A percentile compares a stretch with the other conserved stretches of the same genome.
Evolutionary conservation across 495 filamentous ascomycete genomes (phyloP).

Genomic region (Neurospora sp.): DNA sequence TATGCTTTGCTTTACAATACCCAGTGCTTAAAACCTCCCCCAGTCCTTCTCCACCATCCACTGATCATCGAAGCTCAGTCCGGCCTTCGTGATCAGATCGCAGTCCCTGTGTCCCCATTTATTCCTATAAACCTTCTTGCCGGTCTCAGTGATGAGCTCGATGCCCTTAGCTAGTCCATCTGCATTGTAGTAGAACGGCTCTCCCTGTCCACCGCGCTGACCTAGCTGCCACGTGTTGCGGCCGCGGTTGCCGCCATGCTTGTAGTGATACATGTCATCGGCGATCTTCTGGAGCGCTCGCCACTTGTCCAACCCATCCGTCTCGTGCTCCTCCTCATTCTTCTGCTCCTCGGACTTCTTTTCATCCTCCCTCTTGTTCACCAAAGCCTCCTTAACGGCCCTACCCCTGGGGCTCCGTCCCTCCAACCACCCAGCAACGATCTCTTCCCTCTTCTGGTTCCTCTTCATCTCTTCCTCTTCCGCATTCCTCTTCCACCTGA

Average conservation of each 20-base stretch:
- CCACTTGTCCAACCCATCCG: background rate
- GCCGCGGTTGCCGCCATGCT: conserved; percentile 26
- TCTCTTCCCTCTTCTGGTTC: background rate
- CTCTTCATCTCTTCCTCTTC: conserved; percentile 15
- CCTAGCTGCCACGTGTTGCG: conserved; percentile 50
- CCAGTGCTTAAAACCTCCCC: background rate
- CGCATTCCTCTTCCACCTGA: conserved; percentile 3
- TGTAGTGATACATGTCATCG: conserved; percentile 28
- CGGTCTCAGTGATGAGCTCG: conserved; percentile 41
- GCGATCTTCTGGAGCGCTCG: conserved; percentile 1
- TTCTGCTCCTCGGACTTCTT: background rate
- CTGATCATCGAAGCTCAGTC: conserved; percentile 37
- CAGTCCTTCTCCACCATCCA: conserved; percentile 41
- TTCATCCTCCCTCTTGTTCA: background rate
- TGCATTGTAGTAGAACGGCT: conserved; percentile 47
- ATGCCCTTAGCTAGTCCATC: conserved; percentile 43
- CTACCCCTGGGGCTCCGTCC: background rate
- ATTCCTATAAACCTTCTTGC: conserved; percentile 36
- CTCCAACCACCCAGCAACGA: background rate
- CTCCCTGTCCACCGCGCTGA: conserved; percentile 47
- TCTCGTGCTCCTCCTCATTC: background rate
- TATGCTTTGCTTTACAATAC: background rate
- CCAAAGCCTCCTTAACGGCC: background rate
- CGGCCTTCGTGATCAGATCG: conserved; percentile 29
- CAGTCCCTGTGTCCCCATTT: conserved; percentile 50